These are phyloP conservation scores for Penicillium fuscoglaucum DNA, from an alignment of 2,329 filamentous ascomycete genomes.

Conservation along the genomic window DNA sequence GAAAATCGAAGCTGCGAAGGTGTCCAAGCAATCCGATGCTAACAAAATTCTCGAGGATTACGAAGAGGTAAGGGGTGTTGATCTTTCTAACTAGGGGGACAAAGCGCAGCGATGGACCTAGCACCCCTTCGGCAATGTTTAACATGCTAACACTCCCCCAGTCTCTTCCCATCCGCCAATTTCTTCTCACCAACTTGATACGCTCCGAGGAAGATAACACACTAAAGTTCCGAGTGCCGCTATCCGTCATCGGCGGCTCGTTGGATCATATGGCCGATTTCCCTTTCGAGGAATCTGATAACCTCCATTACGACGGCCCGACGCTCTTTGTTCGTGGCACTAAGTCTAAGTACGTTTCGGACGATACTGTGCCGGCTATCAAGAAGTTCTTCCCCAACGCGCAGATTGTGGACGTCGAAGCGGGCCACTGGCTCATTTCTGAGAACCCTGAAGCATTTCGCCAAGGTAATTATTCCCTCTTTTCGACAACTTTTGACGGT, in stretches of 20 bases:
- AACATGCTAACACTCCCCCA: constrained; percentile 26
- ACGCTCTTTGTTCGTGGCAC: constrained; percentile 69
- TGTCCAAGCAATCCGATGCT: constrained; percentile 72
- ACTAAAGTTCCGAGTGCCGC: constrained; percentile 76
- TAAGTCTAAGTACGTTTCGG: constrained; percentile 42
- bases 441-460: constrained; percentile 48
- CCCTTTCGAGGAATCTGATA: constrained; percentile 73
- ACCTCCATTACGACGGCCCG: constrained; percentile 69
- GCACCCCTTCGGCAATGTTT: not conserved
- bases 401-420: constrained; percentile 42
- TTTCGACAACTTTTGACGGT: not conserved
- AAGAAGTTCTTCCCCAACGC: constrained; percentile 46
- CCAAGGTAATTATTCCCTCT: constrained; percentile 30
- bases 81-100: not conserved
- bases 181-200: constrained; percentile 82
- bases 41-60: constrained; percentile 75
- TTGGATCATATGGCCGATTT: constrained; percentile 83
- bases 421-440: constrained; percentile 48
- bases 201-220: constrained; percentile 53
- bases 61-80: constrained; percentile 58
- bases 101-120: not conserved
- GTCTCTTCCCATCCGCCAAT: constrained; percentile 78
- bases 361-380: constrained; percentile 42
- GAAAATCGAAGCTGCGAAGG: constrained; percentile 67
- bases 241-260: constrained; percentile 66